Evolutionary conservation across 306 rosid genomes (phyloP).

Genomic region (Chamaecrista fasciculata): DNA sequence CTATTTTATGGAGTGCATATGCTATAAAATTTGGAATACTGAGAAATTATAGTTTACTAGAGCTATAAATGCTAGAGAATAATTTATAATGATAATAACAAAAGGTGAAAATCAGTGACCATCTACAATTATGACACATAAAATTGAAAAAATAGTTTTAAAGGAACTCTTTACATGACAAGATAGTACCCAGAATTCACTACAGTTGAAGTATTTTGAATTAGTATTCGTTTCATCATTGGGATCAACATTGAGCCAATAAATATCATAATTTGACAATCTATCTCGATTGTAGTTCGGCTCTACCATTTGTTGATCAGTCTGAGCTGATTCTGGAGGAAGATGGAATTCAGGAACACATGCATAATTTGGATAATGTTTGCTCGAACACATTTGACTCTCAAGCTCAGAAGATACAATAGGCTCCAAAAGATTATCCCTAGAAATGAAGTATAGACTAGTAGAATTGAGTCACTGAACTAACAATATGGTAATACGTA

Average conservation of each 20-base stretch:
- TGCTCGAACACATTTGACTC: constrained; percentile 35
- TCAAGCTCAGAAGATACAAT: constrained; percentile 48
- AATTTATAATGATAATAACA: not conserved
- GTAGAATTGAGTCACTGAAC: not conserved
- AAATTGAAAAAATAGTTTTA: not conserved
- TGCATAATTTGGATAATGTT: constrained; percentile 40
- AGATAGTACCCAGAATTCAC: constrained; percentile 4
- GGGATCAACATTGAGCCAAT: no score
- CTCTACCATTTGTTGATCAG: no score
- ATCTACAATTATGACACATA: not conserved
- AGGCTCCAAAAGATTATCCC: constrained; percentile 47
- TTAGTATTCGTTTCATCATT: constrained; percentile 43
- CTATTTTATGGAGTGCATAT: not conserved
- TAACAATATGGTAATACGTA: not conserved
- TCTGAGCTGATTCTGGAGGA: no score
- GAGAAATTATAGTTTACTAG: not conserved
- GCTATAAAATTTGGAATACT: not conserved
- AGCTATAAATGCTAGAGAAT: not conserved
- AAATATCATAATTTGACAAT: no score
- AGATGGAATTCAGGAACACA: no score
- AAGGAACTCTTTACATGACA: not conserved
- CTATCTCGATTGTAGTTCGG: no score
- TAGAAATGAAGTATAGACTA: constrained; percentile 28
- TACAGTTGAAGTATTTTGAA: constrained; percentile 28
- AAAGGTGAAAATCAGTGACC: not conserved